Evolutionary conservation across 139 green algal genomes (phyloP), one percentile per base, ranked within the genome.

Genomic region (Haematococcus sp.): DNA sequence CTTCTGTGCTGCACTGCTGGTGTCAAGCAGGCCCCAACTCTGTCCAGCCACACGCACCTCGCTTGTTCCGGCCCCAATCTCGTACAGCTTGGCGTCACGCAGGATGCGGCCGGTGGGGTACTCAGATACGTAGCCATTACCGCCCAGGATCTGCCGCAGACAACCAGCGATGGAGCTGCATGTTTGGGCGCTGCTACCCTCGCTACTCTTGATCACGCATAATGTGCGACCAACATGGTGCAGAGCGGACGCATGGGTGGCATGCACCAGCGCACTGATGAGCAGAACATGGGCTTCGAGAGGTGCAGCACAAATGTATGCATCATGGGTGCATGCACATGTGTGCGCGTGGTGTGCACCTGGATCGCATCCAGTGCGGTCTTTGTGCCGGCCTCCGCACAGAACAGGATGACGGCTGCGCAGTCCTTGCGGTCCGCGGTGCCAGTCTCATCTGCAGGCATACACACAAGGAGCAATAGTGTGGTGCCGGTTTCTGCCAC

Each of bases 111-210:
- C 94, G 0, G 93, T 96, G 1, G 92, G 86, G 59, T 96, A 98
- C 64, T 98, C 94, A 58, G 95, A 95, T 59, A 93, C 90, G 81
- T 98, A 98, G 15, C 94, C 94, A 76, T 98, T 98, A 59, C 94
- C 94, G 2, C 94, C 94, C 25, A 98, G 81, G 17, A 96, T 84
- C 89, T 96, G 88, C 31, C 40, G 55, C 23, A 28, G 22, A n/a
- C n/a, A n/a, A 55, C 17, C 46, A 55, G 15, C 15, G 15, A 55
- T 55, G 46, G 15, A 55, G 46, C 15, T 55, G 46, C 17, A 55
- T 55, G 46, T 55, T n/a, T n/a, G n/a, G n/a, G n/a, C n/a, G n/a
- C n/a, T n/a, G n/a, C n/a, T 55, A 15, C 46, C 15, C 46, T 23
- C 15, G 17, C 46, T 55, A 17, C 46, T 55, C 17, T 55, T 23